Base-by-base conservation (phyloP, 2,329 filamentous ascomycete species). In the Arthrobotrys musiformis region DNA sequence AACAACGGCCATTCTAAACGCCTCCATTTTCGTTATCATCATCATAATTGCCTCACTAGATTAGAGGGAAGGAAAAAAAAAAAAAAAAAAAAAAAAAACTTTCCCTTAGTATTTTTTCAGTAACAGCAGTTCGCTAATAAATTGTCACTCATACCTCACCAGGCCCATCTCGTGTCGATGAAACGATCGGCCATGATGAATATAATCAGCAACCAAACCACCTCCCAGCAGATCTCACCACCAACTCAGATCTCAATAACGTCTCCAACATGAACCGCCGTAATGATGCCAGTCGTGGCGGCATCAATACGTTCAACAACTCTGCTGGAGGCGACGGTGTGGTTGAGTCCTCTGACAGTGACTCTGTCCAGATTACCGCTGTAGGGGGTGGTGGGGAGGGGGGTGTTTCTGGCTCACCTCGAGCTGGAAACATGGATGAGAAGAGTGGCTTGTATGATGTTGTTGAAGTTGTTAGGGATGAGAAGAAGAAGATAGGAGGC, bases 121-220 rank as follows among this genome's bases (percentile, higher is more conserved):
- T 17, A 40, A 48, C 22, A 24, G 22, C 15, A 52, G 44, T 30
- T 61, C 37, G 40, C 72, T 69, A 67, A 70, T 42, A 70, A 61
- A 67, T 44, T 52, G 50, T 40, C 24, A 72, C 66, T 48, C 37
- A 7, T 56, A 30, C 44, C 33, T 54, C 40, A 68, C 44, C 60
- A 78, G 74, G 85, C 79, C 85, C 86, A 67, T 86, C 85, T 15
- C 82, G 84, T 74, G 84, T 83, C 52, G 85, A 87, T 61, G 83
- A 83, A 46, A 79, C 83, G 42, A 80, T 82, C 52, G 81, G 80
- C 44, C 83, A 84, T 24, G 84, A 84, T 70, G 85, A 84, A 68
- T 86, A 85, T 80, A 89, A 89, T 81, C 88, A 89, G 82, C 88
- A 83, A 79, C 88, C 88, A 9, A 84, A 86, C 79, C 83, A 83